Evolutionary conservation across 2,329 filamentous ascomycete genomes (phyloP).

Genomic region (Exserohilum turcica): DNA sequence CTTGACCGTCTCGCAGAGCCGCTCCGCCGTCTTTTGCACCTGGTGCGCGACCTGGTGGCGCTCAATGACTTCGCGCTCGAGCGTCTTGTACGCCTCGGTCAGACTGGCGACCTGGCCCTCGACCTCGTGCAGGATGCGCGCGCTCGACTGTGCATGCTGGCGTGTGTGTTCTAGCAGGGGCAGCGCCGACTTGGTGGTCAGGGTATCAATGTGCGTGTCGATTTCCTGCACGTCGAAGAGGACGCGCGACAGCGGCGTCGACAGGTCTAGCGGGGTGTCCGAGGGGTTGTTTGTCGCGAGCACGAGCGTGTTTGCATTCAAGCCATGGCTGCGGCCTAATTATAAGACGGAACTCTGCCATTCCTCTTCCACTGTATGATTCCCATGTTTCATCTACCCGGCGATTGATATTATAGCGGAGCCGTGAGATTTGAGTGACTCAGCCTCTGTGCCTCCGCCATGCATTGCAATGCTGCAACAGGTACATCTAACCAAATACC

Average conservation of each 20-base stretch:
- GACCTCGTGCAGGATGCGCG: slow-evolving; percentile 73
- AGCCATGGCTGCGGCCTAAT: no score
- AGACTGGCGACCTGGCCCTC: slow-evolving; percentile 79
- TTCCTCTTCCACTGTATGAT: no score
- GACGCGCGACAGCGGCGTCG: slow-evolving; percentile 88
- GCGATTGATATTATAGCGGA: no score
- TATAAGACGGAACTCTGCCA: no score
- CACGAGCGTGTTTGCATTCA: slow-evolving; percentile 89
- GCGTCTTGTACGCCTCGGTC: slow-evolving; percentile 81
- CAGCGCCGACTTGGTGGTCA: slow-evolving; percentile 83
- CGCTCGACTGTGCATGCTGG: slow-evolving; percentile 73
- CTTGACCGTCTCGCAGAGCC: slow-evolving; percentile 79
- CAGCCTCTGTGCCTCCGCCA: no score
- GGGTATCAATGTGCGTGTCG: slow-evolving; percentile 89
- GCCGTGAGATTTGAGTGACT: no score
- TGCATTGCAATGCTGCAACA: no score
- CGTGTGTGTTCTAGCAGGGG: slow-evolving; percentile 79
- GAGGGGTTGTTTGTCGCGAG: slow-evolving; percentile 89
- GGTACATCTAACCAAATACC: no score
- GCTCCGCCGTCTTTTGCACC: slow-evolving; percentile 75
- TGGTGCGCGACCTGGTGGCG: slow-evolving; percentile 87
- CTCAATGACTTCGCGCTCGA: slow-evolving; percentile 84
- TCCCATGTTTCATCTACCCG: no score
- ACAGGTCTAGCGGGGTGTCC: slow-evolving; percentile 88
- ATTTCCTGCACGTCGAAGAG: slow-evolving; percentile 97